A percentile compares a stretch with the other conserved stretches of the same genome.
phyloP scores from a whole-genome alignment of 1,139 yeast genomes.

The Hansenula anomala region DNA sequence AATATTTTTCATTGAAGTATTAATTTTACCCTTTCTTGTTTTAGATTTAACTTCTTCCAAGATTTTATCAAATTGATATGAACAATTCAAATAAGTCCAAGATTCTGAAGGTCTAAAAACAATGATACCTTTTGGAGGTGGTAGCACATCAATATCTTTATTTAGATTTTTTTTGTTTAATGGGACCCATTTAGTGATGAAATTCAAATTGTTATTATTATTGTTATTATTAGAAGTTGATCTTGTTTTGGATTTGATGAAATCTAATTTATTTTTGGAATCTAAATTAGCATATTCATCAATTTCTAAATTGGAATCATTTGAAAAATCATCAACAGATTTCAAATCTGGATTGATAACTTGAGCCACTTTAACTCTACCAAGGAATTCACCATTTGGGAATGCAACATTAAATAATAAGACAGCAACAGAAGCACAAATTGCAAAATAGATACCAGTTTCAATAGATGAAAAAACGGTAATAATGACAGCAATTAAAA shows the following conservation, averaged over 20 bases:
- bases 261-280: conserved; percentile 1
- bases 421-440: conserved; percentile 76
- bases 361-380: conserved; percentile 67
- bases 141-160: conserved; percentile 48
- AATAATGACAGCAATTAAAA: conserved; percentile 69
- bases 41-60: conserved; percentile 58
- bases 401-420: conserved; percentile 70
- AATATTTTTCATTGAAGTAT: conserved; percentile 43
- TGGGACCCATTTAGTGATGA: conserved; percentile 79
- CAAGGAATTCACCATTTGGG: conserved; percentile 81
- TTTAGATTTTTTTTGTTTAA: conserved; percentile 54
- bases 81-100: conserved; percentile 76
- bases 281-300: conserved; percentile 6
- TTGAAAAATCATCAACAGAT: conserved; percentile 11
- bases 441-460: conserved; percentile 85
- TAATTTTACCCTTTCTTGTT: conserved; percentile 59
- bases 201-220: too few species aligned
- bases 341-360: conserved; percentile 52
- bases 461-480: conserved; percentile 83
- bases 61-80: conserved; percentile 66
- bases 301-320: conserved; percentile 16
- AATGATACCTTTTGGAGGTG: conserved; percentile 89
- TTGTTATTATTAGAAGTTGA: too few species aligned
- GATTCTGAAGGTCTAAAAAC: conserved; percentile 83
- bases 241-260: conserved; percentile 3